These are phyloP conservation scores for Nepenthes gracilis DNA, from an alignment of 148 eudicot genomes.

Conservation along the genomic window DNA sequence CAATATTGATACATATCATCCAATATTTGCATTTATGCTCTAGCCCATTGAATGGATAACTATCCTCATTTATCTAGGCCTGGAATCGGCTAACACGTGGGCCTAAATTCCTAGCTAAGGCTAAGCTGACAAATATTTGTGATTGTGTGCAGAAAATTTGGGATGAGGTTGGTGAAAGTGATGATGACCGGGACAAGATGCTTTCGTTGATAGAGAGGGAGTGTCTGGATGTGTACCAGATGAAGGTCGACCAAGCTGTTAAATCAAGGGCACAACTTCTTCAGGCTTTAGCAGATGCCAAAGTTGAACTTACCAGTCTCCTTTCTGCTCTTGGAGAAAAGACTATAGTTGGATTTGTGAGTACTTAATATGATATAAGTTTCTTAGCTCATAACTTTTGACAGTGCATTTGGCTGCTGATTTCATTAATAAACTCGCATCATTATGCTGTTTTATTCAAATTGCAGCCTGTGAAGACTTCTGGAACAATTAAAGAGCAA, in stretches of 20 bases:
- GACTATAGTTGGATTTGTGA: slow-evolving; percentile 57
- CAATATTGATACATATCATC: too few relatives aligned
- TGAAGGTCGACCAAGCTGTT: slow-evolving; percentile 90
- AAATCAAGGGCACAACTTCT: slow-evolving; percentile 84
- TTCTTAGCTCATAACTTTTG: too few relatives aligned
- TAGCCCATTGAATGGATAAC: too few relatives aligned
- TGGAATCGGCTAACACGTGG: too few relatives aligned
- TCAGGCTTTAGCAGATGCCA: slow-evolving; percentile 80
- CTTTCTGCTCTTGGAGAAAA: slow-evolving; percentile 87
- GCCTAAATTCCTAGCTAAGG: too few relatives aligned
- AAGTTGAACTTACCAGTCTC: slow-evolving; percentile 62
- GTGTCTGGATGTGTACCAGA: slow-evolving; percentile 89
- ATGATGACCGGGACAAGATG: slow-evolving; percentile 90
- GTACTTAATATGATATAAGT: slow-evolving; percentile 8
- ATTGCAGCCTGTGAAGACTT: slow-evolving; percentile 75
- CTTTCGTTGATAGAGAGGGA: slow-evolving; percentile 88
- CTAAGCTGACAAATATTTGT: background rate
- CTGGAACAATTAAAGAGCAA: slow-evolving; percentile 93
- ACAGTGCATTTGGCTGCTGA: too few relatives aligned
- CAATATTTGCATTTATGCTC: too few relatives aligned
- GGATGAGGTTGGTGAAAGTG: slow-evolving; percentile 97
- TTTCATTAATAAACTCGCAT: too few relatives aligned
- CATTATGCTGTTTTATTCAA: slow-evolving; percentile 6
- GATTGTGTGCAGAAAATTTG: slow-evolving; percentile 72
- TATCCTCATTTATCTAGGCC: too few relatives aligned